These are phyloP conservation scores for Nakazawaea anatomiae DNA, from an alignment of 805 yeast species.

Conservation along the genomic window DNA sequence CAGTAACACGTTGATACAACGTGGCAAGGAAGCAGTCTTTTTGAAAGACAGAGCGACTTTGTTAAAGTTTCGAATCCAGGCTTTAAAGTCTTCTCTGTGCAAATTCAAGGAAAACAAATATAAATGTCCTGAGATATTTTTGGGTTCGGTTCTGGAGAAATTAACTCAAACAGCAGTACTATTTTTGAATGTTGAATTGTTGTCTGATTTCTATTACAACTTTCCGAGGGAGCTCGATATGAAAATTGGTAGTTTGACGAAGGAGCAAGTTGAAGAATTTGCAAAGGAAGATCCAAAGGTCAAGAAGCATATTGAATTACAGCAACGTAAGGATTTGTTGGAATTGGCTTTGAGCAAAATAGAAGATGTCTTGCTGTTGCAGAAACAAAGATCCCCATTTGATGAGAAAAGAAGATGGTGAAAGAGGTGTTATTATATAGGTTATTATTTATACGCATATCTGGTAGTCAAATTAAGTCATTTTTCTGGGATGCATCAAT, in stretches of 20 bases:
- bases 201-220: slow-evolving; percentile 92
- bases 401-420: slow-evolving; percentile 3
- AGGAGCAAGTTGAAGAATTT: slow-evolving; percentile 78
- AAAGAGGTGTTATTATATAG: background rate
- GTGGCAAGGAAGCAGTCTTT: slow-evolving; percentile 83
- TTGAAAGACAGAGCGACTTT: slow-evolving; percentile 67
- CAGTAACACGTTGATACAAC: slow-evolving; percentile 63
- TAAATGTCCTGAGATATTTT: slow-evolving; percentile 90
- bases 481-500: background rate
- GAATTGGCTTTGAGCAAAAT: slow-evolving; percentile 82
- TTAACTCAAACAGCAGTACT: slow-evolving; percentile 89
- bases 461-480: no score
- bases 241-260: slow-evolving; percentile 57
- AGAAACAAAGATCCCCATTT: slow-evolving; percentile 22
- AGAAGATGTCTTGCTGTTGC: slow-evolving; percentile 73
- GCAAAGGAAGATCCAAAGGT: slow-evolving; percentile 95
- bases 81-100: slow-evolving; percentile 73
- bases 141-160: slow-evolving; percentile 89
- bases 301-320: slow-evolving; percentile 85
- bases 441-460: slow-evolving; percentile 1
- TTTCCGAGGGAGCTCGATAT: slow-evolving; percentile 91
- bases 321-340: slow-evolving; percentile 83
- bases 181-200: slow-evolving; percentile 86
- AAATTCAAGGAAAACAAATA: slow-evolving; percentile 73
- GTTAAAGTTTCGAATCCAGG: slow-evolving; percentile 67